Evolutionary conservation across 2,329 filamentous ascomycete species (phyloP), one percentile per base, ranked within the genome.

Genomic region (Fusarium hostae): DNA sequence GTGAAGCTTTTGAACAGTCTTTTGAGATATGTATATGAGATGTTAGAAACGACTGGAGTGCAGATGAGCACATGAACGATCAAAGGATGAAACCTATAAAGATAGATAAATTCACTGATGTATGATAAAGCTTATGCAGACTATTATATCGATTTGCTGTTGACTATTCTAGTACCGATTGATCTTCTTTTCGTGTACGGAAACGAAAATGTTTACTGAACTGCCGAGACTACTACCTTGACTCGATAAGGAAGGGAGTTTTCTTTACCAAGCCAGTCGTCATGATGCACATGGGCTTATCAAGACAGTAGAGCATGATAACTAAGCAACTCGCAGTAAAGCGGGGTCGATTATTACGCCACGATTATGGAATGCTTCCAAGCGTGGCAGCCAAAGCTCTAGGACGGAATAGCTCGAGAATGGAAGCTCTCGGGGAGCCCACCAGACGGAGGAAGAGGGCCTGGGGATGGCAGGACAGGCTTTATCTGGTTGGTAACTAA

Each of bases 301-400:
- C 66, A 72, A 76, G 65, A 68, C 54, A 55, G 37, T 28, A 47
- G 37, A 34, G 24, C 32, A 32, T 48, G 59, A 48, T 70, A 63
- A 64, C 74, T 76, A 75, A 73, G 64, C 68, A 44, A 32, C 64
- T 44, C 48, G 59, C 61, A 72, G 66, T 41, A 68, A 74, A 75
- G 74, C 66, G 74, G 74, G 74, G 71, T 50, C 44, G n/a, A 57
- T 24, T 45, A 72, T 76, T 76, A 76, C 74, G 74, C 66, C 64
- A 75, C 66, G 63, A 76, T 75, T 76, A 73, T 76, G 72, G 60
- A 75, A 72, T 66, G 40, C 58, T 66, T 47, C 12, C 39, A 66
- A 66, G 54, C 24, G 62, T 56, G 58, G 45, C 43, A 54, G 41
- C 28, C 22, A 52, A 26, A 62, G 54, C 24, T 67, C 34, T 28